Percentiles rank a stretch among this genome's conserved stretches.
Evolutionary conservation across 371 early-diverging fungal species (phyloP).

Genomic region (Mortierella sp.): DNA sequence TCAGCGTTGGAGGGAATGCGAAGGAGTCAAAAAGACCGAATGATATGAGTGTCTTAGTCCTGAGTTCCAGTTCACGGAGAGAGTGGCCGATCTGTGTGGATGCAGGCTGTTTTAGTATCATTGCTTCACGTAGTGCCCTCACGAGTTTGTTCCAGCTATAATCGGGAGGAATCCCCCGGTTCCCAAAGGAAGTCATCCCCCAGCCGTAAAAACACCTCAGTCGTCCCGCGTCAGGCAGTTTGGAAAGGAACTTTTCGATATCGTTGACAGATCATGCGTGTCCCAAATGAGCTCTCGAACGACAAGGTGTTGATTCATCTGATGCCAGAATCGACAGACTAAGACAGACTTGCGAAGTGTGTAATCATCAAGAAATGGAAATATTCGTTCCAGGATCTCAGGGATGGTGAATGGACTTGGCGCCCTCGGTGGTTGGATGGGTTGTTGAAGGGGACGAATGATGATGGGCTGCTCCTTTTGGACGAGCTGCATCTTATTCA

Average conservation of each 20-base stretch:
- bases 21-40: neutral
- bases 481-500: neutral
- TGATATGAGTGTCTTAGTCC: neutral
- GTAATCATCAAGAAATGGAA: neutral
- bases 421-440: neutral
- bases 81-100: neutral
- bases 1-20: neutral
- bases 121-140: neutral
- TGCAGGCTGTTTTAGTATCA: neutral
- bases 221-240: neutral
- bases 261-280: neutral
- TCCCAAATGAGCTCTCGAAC: slow-evolving; percentile 8
- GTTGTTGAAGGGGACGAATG: neutral
- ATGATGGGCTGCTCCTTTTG: neutral
- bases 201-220: neutral
- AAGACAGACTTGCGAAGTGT: slow-evolving; percentile 9
- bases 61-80: neutral
- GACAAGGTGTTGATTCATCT: neutral
- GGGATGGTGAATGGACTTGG: slow-evolving; percentile 7
- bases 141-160: neutral
- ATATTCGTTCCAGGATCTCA: slow-evolving; percentile 14
- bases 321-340: slow-evolving; percentile 4
- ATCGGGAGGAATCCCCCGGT: no score
- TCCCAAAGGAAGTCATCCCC: no score
- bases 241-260: neutral